A percentile compares a stretch with the other conserved stretches of the same genome.
Conservation (phyloP, 768 basidiomycete genomes). For the Panaeolus cyanescens region DNA sequence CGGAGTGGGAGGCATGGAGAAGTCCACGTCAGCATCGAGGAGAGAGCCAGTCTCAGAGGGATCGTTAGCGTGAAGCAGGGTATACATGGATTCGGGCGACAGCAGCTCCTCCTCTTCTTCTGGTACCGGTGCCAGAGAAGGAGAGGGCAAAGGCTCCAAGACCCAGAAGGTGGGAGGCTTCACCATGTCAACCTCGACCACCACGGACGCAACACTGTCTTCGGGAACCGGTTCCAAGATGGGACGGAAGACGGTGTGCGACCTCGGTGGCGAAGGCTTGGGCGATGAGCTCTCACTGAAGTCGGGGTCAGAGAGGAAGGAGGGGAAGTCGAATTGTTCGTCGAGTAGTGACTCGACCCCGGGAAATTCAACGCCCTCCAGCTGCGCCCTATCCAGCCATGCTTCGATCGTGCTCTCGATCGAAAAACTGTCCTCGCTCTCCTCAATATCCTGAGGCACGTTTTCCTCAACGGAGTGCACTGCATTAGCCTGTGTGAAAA, state of each 20-base stretch:
- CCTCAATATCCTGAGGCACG: not conserved
- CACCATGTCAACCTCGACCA: not conserved
- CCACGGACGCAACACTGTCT: not conserved
- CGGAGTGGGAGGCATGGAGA: not conserved
- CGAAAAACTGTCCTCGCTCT: not conserved
- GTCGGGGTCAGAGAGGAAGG: not conserved
- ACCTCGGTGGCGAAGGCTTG: not conserved
- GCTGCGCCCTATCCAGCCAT: not conserved
- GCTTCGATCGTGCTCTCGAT: not conserved
- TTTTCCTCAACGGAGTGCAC: not conserved
- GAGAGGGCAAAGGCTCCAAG: not conserved
- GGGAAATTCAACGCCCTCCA: not conserved
- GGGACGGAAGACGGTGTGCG: not conserved
- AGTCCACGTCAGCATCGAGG: constrained; percentile 1
- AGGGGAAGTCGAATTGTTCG: not conserved
- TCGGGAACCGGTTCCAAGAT: constrained; percentile 2
- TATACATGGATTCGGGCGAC: constrained; percentile 1
- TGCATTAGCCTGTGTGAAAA: not conserved
- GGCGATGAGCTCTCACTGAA: not conserved
- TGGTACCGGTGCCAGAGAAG: not conserved
- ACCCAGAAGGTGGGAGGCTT: not conserved
- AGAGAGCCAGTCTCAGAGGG: not conserved
- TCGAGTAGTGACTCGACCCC: not conserved
- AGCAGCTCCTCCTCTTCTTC: not conserved
- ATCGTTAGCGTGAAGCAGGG: not conserved